phyloP scores from a whole-genome alignment of 2,329 filamentous ascomycete species.

The Aspergillus pseudotamarii region DNA sequence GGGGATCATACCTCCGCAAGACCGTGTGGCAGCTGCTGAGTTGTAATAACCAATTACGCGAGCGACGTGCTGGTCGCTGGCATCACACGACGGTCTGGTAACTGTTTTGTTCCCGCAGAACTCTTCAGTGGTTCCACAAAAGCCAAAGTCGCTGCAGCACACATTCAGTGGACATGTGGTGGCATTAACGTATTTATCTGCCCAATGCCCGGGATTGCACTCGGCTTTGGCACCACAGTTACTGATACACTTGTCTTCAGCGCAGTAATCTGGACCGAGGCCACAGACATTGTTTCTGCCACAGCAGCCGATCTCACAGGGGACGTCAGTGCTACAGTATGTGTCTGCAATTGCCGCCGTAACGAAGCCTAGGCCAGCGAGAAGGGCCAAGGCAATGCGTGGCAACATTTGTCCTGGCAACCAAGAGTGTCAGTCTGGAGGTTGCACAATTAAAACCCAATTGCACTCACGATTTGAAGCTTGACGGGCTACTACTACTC shows the following conservation, averaged over 20 bases:
- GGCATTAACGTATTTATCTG: constrained; percentile 9
- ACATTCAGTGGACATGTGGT: constrained; percentile 30
- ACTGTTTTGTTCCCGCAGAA: constrained; percentile 18
- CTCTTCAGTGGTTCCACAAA: constrained; percentile 10
- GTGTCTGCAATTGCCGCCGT: neutral
- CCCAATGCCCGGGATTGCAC: constrained; percentile 19
- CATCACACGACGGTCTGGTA: constrained; percentile 7
- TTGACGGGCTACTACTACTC: no score
- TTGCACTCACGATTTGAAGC: no score
- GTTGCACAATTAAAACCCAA: no score
- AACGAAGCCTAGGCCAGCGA: neutral
- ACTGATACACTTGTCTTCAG: neutral
- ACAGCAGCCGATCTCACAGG: constrained; percentile 9
- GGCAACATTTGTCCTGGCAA: neutral
- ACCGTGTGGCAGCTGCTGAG: constrained; percentile 4
- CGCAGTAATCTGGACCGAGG: constrained; percentile 1
- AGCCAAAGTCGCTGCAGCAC: constrained; percentile 24
- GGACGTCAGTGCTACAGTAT: constrained; percentile 4
- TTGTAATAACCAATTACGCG: constrained; percentile 23
- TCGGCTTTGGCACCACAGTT: constrained; percentile 1
- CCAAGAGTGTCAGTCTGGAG: no score
- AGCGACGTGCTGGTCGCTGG: constrained; percentile 4
- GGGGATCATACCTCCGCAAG: constrained; percentile 12
- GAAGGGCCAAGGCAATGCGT: neutral
- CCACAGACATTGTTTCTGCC: constrained; percentile 5